Evolutionary conservation across 768 basidiomycete genomes (phyloP), one percentile per base, ranked within the genome.

Genomic region (Boletus bicolor): DNA sequence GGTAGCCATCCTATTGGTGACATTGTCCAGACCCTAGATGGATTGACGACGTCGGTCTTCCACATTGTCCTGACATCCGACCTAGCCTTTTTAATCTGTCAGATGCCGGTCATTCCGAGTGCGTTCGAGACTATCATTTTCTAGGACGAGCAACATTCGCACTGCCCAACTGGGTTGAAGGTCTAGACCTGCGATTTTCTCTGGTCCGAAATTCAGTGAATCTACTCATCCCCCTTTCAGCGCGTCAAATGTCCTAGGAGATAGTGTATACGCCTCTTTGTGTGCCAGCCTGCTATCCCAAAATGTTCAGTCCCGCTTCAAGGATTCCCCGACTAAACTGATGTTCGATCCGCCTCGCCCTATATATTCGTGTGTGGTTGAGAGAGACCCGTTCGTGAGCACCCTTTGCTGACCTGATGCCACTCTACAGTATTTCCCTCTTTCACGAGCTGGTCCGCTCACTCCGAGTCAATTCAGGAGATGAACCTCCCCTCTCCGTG

Each of bases 1-100:
- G n/a, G 51, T 36, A 17, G 41, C 57, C 50, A 39, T 30, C 32
- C 21, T 49, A 14, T 4, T 21, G 48, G 47, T 60, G 9, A 4
- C 46, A 32, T 44, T 32, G 57, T 56, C 63, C 24, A 63, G 64
- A 54, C 57, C 24, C 19, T 28, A 17, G n/a, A 21, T 36, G 11
- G 32, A 44, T 30, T 24, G 57, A 34, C 11, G 49, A 30, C 8
- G 3, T 9, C 15, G 30, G 56, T 15, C 41, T 45, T 28, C 9
- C 5, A 47, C 36, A 32, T 11, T 39, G n/a, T 26, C 39, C 24
- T 2, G 28, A 47, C 28, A 28, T 28, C 14, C 14, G 24, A 24
- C 2, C 5, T 15, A 8, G n/a, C 19, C 37, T 35, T 32, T 19
- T 38, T 5, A 34, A 60, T 36, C 26, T 12, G 5, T 11, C 17